Base-by-base conservation (phyloP, 2,329 filamentous ascomycete species). In the Colletotrichum sojae region DNA sequence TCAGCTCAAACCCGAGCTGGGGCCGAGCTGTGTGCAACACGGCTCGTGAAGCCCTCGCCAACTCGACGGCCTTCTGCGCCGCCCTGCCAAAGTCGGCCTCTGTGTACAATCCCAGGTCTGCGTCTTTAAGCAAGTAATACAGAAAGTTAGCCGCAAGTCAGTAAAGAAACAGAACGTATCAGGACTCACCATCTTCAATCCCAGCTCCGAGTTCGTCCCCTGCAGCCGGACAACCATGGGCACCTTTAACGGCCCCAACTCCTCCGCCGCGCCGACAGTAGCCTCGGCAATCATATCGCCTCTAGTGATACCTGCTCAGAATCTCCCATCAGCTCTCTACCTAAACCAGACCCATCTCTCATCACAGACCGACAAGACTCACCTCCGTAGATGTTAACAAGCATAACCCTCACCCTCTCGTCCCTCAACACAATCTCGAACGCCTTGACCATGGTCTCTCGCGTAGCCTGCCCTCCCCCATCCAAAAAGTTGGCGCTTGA, bases 391-490 rank as follows among this genome's bases (percentile, higher is more conserved):
- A 90, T 88, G 65, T 90, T 90, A 9, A 90, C 85, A 54, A 90
- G 78, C 27, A 90, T 81, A 4, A 92, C 90, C 73, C 89, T 90
- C 8, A 97, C 93, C 36, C 93, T 84, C 2, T 85, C 80, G 74
- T 97, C 94, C 5, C 85, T 83, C 53, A 94, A 82, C 18, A 97
- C 89, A 13, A 95, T 86, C 65, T 90, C 86, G 77, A 97, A 96
- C 1, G 90, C 91, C 64, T 89, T 89, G 76, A 91, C 90, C 73
- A 97, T 94, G 0, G 94, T 97, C 72, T 92, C 89, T 36, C 89
- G 88, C 0, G 94, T 97, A 0, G 94, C 94, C 78, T 97, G 96
- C 43, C 94, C 94, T 31, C 95, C 94, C 0, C 93, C 97, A 78
- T 97, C 94, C 63, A 97, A 85, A 78, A 97, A 97, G 75, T 97